Conservation (phyloP, 768 basidiomycete species). For the Collybia nuda region DNA sequence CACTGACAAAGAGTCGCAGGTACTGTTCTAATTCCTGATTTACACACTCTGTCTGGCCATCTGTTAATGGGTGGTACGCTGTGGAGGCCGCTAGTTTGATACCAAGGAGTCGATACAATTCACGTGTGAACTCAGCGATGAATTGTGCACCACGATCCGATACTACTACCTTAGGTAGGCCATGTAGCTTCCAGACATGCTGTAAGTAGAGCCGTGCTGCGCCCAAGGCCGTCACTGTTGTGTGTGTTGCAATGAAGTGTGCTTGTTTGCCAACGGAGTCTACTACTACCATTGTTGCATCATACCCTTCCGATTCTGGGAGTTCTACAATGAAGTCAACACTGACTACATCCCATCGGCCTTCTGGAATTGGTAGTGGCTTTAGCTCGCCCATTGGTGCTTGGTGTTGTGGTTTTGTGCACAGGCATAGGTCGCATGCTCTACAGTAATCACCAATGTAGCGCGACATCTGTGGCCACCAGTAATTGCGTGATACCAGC, state of each 20-base stretch:
- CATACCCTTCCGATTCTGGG: constrained; percentile 1
- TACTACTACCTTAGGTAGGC: not conserved
- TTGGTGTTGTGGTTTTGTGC: too few species aligned
- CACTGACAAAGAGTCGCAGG: not conserved
- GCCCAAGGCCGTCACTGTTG: constrained; percentile 13
- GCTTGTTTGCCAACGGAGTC: not conserved
- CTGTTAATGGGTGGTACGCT: not conserved
- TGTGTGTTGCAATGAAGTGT: constrained; percentile 3
- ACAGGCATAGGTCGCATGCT: too few species aligned
- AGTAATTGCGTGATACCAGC: too few species aligned
- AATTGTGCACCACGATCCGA: not conserved
- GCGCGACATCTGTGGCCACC: too few species aligned
- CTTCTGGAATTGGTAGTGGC: too few species aligned
- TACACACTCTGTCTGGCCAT: not conserved
- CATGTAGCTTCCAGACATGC: constrained; percentile 1
- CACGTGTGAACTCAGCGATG: not conserved
- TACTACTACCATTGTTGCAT: not conserved
- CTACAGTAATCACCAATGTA: too few species aligned
- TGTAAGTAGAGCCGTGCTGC: not conserved
- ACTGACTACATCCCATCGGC: too few species aligned
- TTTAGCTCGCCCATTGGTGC: too few species aligned
- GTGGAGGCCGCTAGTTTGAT: not conserved
- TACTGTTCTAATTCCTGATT: constrained; percentile 2
- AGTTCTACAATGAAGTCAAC: not conserved
- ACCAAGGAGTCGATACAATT: not conserved